These are phyloP conservation scores for Pachysandra terminalis DNA, from an alignment of 164 flowering plant species.

Conservation along the genomic window DNA sequence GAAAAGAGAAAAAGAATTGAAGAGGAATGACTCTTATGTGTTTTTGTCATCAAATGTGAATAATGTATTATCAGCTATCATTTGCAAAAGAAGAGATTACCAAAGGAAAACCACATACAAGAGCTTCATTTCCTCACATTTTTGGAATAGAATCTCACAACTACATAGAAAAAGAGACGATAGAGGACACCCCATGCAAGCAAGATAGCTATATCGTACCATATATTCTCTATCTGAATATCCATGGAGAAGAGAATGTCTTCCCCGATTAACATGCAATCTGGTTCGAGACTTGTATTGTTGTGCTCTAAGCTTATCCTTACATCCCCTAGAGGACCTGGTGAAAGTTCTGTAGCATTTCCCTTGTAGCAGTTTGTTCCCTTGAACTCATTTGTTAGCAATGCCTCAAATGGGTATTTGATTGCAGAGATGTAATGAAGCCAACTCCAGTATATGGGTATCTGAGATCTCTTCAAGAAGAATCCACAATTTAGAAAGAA, in stretches of 20 bases:
- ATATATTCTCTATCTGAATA: conserved; percentile 39
- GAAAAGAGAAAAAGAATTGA: no score
- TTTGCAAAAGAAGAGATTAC: no score
- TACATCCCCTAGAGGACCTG: conserved; percentile 64
- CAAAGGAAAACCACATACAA: no score
- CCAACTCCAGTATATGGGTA: conserved; percentile 68
- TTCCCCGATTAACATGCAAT: conserved; percentile 54
- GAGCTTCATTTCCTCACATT: conserved; percentile 59
- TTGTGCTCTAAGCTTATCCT: conserved; percentile 38
- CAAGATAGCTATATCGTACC: conserved; percentile 53
- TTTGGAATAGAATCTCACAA: conserved; percentile 74
- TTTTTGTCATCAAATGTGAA: no score
- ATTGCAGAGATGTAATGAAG: conserved; percentile 77
- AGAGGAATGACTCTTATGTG: no score
- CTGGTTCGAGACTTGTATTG: not conserved
- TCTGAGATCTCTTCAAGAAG: conserved; percentile 54
- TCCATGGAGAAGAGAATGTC: conserved; percentile 58
- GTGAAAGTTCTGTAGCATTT: conserved; percentile 37
- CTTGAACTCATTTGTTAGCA: conserved; percentile 59
- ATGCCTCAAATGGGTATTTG: conserved; percentile 74
- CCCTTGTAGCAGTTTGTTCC: conserved; percentile 44
- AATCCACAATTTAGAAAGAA: conserved; percentile 82
- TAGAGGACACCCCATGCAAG: conserved; percentile 78
- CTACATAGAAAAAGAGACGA: conserved; percentile 65
- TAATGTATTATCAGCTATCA: no score